phyloP scores from a whole-genome alignment of 225 moss, liverwort and hornwort genomes.

The Climacium dendroides region DNA sequence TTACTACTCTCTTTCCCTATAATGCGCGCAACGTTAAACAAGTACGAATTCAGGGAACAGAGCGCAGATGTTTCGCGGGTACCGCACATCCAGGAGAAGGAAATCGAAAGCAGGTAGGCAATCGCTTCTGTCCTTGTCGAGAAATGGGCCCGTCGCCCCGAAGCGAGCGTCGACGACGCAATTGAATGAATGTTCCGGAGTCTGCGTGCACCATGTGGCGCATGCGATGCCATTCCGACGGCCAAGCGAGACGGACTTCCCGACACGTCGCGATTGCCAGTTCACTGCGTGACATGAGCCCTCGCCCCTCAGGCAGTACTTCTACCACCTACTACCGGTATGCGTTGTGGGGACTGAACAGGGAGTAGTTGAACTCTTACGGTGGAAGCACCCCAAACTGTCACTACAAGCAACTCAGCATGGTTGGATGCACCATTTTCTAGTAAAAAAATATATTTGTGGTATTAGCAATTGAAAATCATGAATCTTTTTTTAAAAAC shows the following conservation, averaged over 20 bases:
- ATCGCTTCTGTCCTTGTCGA: not conserved
- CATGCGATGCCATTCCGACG: no score
- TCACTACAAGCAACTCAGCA: no score
- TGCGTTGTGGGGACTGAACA: not conserved
- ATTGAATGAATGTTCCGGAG: not conserved
- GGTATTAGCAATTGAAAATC: no score
- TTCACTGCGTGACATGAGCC: not conserved
- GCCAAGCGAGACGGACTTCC: no score
- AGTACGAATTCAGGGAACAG: not conserved
- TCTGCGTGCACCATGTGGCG: not conserved
- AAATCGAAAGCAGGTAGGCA: not conserved
- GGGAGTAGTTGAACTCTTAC: no score
- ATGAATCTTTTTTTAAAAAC: no score
- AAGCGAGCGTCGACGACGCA: not conserved
- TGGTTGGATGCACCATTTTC: no score
- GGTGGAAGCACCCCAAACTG: no score
- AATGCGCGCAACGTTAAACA: not conserved
- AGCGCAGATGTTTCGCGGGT: not conserved
- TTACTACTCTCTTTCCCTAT: not conserved
- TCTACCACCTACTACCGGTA: no score
- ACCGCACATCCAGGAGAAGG: not conserved
- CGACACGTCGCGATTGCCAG: not conserved
- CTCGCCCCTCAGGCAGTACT: not conserved
- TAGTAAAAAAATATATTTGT: no score
- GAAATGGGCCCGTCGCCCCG: not conserved